Evolutionary conservation across 2,329 filamentous ascomycete species (phyloP), one percentile per base, ranked within the genome.

Genomic region (Penicillium hesseltinei): DNA sequence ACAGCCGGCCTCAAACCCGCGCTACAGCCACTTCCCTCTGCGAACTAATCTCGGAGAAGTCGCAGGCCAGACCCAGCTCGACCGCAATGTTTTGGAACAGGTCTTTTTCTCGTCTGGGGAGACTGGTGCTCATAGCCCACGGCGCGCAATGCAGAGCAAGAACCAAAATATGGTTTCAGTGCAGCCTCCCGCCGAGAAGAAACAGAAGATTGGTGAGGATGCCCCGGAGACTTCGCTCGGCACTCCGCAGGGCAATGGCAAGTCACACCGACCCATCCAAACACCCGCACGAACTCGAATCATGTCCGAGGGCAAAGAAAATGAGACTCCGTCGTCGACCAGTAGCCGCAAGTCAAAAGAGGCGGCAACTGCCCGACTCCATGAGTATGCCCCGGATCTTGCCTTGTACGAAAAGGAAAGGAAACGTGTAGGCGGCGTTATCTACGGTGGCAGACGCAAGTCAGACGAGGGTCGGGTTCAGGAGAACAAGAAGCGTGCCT

Each of bases 11-110:
- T 88, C 89, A 4, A 84, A 90, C 51, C 80, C 83, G 9, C 88
- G 88, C 61, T 99, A 96, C 71, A 91, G 84, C 0, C 88, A 92
- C 70, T 99, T 97, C 64, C 94, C 94, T 17, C 82, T 84, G 11
- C 84, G 92, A 56, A 97, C 93, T 2, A 97, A 99, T 71, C 81
- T 99, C 6, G 90, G 92, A 51, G 94, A 97, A 73, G 85, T 97
- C 54, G 90, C 96, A 57, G 94, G 94, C 21, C 91, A 95, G 71
- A 97, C 91, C 0, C 86, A 86, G 60, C 84, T 97, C 52, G 88
- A 97, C 68, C 81, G 91, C 40, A 80, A 84, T 53, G 84, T 85
- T 8, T 78, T 90, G 10, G 92, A 92, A 72, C 89, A 87, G 59
- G 81, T 87, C 1, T 91, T 88, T 61, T 86, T 82, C 60, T 72